Evolutionary conservation across 1,139 yeast species (phyloP).

Genomic region (Sporopachydermia cereana): DNA sequence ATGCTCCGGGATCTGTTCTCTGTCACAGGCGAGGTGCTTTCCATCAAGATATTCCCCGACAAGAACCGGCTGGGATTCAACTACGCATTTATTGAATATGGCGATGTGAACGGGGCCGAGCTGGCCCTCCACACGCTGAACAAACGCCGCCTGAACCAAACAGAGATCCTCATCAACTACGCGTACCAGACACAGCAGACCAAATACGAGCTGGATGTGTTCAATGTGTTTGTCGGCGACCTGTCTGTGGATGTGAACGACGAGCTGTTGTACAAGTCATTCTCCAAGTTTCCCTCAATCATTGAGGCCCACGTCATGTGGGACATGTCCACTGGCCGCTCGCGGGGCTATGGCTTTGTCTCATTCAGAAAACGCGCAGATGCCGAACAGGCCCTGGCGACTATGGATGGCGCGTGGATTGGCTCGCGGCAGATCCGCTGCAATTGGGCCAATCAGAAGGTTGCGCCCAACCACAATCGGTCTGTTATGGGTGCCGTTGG

Average conservation of each 20-base stretch:
- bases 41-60: slow-evolving; percentile 61
- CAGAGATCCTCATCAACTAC: slow-evolving; percentile 60
- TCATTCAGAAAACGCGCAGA: slow-evolving; percentile 56
- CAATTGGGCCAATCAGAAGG: slow-evolving; percentile 80
- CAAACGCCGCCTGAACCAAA: slow-evolving; percentile 31
- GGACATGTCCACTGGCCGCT: slow-evolving; percentile 91
- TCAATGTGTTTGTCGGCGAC: slow-evolving; percentile 79
- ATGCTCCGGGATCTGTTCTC: slow-evolving; percentile 48
- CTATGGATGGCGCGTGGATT: slow-evolving; percentile 65
- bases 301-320: slow-evolving; percentile 91
- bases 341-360: slow-evolving; percentile 91
- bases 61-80: slow-evolving; percentile 64
- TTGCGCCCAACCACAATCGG: slow-evolving; percentile 4
- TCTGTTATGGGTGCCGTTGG: not conserved
- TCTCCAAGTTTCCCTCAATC: slow-evolving; percentile 48
- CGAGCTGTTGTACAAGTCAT: slow-evolving; percentile 49
- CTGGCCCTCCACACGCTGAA: slow-evolving; percentile 50
- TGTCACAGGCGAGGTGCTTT: slow-evolving; percentile 42
- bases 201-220: slow-evolving; percentile 39
- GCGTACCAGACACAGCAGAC: slow-evolving; percentile 71
- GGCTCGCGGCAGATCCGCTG: slow-evolving; percentile 71
- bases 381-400: slow-evolving; percentile 61
- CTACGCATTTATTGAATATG: slow-evolving; percentile 78
- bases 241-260: slow-evolving; percentile 76
- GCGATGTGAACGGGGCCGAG: slow-evolving; percentile 44